Conservation (phyloP, 2,329 filamentous ascomycete genomes). For the Harringtonia lauricola region DNA sequence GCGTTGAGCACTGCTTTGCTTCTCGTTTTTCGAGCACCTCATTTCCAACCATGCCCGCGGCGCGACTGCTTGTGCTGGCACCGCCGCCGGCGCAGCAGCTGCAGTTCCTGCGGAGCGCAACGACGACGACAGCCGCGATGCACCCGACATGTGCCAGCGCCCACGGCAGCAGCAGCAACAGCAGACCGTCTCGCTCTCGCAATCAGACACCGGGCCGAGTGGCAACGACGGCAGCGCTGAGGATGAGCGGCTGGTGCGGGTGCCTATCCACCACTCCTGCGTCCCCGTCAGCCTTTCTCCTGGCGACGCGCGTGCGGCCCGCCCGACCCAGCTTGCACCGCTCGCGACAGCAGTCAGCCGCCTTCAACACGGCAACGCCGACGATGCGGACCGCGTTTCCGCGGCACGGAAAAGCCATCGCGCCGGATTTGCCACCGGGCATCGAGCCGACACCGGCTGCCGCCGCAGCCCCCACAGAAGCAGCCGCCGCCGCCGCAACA, state of each 20-base stretch:
- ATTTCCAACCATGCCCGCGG: conserved; percentile 5
- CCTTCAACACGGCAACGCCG: conserved; percentile 26
- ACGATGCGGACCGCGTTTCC: conserved; percentile 33
- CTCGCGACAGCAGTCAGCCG: conserved; percentile 16
- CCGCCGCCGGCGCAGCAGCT: conserved; percentile 5
- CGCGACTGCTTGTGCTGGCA: conserved; percentile 6
- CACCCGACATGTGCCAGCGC: not conserved
- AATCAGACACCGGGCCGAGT: not conserved
- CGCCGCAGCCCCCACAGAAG: not conserved
- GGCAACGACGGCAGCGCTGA: not conserved
- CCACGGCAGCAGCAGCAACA: not conserved
- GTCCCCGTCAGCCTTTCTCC: not conserved
- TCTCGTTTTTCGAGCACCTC: not conserved
- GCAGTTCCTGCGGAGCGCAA: conserved; percentile 7
- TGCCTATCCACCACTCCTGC: not conserved
- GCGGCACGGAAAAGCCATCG: conserved; percentile 50
- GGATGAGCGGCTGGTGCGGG: not conserved
- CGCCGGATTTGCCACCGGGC: conserved; percentile 29
- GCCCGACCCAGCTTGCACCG: conserved; percentile 1
- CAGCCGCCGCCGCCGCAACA: not conserved
- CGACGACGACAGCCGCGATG: not conserved
- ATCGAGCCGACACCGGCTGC: conserved; percentile 9
- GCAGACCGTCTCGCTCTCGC: no score
- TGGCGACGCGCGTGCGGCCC: no score
- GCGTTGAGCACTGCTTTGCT: no score